Evolutionary conservation across 768 basidiomycete species (phyloP), one percentile per base, ranked within the genome.

Genomic region (Lentinula edodes): DNA sequence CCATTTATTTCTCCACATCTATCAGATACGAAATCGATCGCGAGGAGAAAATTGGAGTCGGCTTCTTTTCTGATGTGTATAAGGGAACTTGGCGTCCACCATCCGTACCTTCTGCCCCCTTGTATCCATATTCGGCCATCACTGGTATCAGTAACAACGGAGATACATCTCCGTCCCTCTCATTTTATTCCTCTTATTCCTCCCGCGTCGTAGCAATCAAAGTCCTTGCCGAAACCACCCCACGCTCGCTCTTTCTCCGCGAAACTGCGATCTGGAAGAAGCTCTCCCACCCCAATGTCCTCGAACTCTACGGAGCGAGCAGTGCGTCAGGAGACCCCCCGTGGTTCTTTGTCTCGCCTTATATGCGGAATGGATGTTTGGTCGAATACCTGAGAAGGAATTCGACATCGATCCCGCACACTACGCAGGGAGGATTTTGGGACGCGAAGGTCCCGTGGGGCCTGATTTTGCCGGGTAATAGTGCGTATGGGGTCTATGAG

Each of bases 281-380:
- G 3, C 78, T 95, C 9, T 73, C 72, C 60, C 91, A 93, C 67
- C 79, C 81, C 10, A 84, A 90, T 65, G 86, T 95, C 3, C 75
- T 93, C 48, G 80, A 83, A 64, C 78, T 95, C 28, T 87, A 83
- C 63, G 93, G 92, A 0, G 93, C 93, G 10, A 90, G 88, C 32
- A 89, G 86, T 66, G 80, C 89, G 0, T 76, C 78, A 7, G 83
- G 83, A 23, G 85, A 87, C 45, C 83, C 85, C 12, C 90, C 89
- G 12, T 92, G 86, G 85, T 91, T 89, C 74, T 81, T 90, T 55
- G 90, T 95, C 52, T 87, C 85, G 66, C 87, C 89, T 41, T 91
- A 89, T 70, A 78, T 83, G 73, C 73, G 80, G 63, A 77, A 88
- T 42, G 89, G 90, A 23, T 86, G 81, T 65, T 73, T 93, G 41